Evolutionary conservation across 768 basidiomycete genomes (phyloP).

Genomic region (Paxillus ammoniavirescens): DNA sequence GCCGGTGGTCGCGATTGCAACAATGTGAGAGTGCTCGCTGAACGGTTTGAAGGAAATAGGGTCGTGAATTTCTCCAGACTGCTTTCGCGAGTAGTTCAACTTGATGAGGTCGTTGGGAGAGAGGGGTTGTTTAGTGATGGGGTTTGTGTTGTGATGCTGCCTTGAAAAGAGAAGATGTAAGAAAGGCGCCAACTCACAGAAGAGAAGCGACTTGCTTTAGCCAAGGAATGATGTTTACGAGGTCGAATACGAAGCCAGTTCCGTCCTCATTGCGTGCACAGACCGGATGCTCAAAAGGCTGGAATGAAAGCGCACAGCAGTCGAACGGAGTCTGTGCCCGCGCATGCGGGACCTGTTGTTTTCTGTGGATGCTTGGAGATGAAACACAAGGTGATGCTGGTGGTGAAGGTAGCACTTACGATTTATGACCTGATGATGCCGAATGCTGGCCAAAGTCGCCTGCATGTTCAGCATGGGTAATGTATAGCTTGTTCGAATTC

Average conservation of each 20-base stretch:
- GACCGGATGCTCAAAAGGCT: conserved; percentile 87
- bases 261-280: conserved; percentile 82
- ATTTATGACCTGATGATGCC: conserved; percentile 69
- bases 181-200: conserved; percentile 4
- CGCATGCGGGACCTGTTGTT: conserved; percentile 64
- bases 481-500: conserved; percentile 82
- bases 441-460: conserved; percentile 82
- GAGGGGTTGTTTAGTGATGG: conserved; percentile 72
- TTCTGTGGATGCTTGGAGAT: conserved; percentile 40
- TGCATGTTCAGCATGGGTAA: conserved; percentile 86
- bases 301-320: conserved; percentile 88
- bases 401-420: conserved; percentile 40
- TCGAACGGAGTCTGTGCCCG: conserved; percentile 77
- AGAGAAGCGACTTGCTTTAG: conserved; percentile 61
- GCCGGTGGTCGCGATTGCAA: conserved; percentile 84
- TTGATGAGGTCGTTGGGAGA: conserved; percentile 70
- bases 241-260: conserved; percentile 79
- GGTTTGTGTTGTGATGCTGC: conserved; percentile 79
- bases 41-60: conserved; percentile 98
- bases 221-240: conserved; percentile 93
- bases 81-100: conserved; percentile 81
- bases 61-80: conserved; percentile 87
- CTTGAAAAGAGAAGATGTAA: conserved; percentile 36
- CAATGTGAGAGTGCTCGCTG: conserved; percentile 93
- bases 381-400: background rate